Conservation (phyloP, 176 grass and related monocot genomes). For the Phyllostachys edulis region DNA sequence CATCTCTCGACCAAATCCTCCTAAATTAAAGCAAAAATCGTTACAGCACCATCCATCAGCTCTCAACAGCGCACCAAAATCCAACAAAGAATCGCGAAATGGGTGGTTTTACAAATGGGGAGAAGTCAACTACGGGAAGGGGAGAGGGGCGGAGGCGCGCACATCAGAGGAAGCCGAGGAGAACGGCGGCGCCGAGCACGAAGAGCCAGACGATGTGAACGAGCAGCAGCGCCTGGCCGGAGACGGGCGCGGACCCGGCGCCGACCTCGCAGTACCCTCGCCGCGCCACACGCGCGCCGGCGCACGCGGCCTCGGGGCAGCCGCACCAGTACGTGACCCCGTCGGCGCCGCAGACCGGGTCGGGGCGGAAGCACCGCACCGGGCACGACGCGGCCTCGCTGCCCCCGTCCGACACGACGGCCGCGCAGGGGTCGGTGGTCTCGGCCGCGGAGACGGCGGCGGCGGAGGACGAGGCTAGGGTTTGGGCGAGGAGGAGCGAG, state of each 20-base stretch:
- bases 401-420: conserved; percentile 33
- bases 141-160: not conserved
- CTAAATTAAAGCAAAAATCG: conserved; percentile 18
- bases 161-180: conserved; percentile 78
- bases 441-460: not conserved
- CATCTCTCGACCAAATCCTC: conserved; percentile 18
- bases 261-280: conserved; percentile 82
- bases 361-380: conserved; percentile 74
- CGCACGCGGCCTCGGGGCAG: conserved; percentile 77
- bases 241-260: conserved; percentile 59
- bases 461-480: conserved; percentile 45
- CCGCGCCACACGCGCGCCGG: conserved; percentile 60
- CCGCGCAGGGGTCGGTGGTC: conserved; percentile 41
- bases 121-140: not conserved
- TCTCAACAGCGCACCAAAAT: not conserved
- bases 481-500: conserved; percentile 40
- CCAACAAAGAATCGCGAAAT: not conserved
- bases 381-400: conserved; percentile 45
- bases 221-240: conserved; percentile 78
- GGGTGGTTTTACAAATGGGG: not conserved
- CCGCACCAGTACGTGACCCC: conserved; percentile 87
- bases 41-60: conserved; percentile 1
- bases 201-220: conserved; percentile 94
- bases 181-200: conserved; percentile 78
- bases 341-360: conserved; percentile 82